Evolutionary conservation across 2,329 filamentous ascomycete species (phyloP).

Genomic region (Ascochyta clinopodiicola): DNA sequence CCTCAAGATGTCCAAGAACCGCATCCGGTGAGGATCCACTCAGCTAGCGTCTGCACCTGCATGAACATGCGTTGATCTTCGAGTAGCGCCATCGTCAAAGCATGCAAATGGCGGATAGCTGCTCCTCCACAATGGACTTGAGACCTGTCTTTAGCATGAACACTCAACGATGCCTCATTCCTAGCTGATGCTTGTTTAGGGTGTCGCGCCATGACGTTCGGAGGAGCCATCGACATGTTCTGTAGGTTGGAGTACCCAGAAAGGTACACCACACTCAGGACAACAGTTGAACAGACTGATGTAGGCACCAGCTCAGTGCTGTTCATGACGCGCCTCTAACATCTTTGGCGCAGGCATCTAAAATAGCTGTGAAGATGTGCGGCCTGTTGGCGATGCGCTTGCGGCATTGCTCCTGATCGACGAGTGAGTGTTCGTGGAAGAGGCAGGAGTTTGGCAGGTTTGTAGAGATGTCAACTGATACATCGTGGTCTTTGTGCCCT

Average conservation of each 20-base stretch:
- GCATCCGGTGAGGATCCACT: conserved; percentile 22
- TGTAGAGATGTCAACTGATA: too few relatives aligned
- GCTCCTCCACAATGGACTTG: too few relatives aligned
- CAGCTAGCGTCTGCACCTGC: conserved; percentile 7
- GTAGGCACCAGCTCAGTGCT: background rate
- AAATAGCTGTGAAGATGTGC: conserved; percentile 7
- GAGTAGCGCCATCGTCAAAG: conserved; percentile 6
- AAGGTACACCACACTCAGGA: too few relatives aligned
- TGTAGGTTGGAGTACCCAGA: too few relatives aligned
- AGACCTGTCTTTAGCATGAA: too few relatives aligned
- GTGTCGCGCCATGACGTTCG: too few relatives aligned
- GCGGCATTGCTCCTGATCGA: conserved; percentile 5
- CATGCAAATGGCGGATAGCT: background rate
- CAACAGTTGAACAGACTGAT: too few relatives aligned
- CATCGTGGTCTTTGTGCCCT: background rate
- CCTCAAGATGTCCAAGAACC: background rate
- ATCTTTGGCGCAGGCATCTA: background rate
- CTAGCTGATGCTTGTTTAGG: too few relatives aligned
- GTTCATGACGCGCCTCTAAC: background rate
- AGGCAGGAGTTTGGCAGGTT: background rate
- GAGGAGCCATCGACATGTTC: too few relatives aligned
- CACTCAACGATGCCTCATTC: too few relatives aligned
- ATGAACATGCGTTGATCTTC: conserved; percentile 14
- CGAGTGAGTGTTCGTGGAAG: conserved; percentile 7
- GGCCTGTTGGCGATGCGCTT: conserved; percentile 1